Base-by-base conservation (phyloP, 768 basidiomycete species). In the Pisolithus orientalis region DNA sequence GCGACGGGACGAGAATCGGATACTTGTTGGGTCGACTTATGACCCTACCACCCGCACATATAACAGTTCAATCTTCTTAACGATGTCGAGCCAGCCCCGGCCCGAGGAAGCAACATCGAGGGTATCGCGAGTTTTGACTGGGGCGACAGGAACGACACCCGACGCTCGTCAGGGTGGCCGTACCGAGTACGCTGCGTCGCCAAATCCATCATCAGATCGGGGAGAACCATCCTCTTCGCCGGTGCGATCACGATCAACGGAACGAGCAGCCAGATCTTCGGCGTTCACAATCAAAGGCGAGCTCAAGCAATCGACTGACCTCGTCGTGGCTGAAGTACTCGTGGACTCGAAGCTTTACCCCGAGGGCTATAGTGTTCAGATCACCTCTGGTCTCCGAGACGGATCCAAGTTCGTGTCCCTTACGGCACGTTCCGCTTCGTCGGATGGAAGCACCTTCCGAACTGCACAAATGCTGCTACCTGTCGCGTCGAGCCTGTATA, bases 281-380 rank as follows among this genome's bases (percentile, higher is more conserved):
- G 80, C 78, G 29, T 85, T 87, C 59, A 84, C 79, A 3, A 51
- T 75, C 44, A 82, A 80, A 46, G 82, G 82, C 39, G 83, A 84
- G 59, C 75, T 84, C 52, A 76, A 74, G 51, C 74, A 76, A 42
- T 70, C 75, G n/a, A 76, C 77, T 48, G 90, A 95, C 64, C 68
- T 92, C 44, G 68, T 92, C 17, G 80, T 93, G 16, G 80, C 80
- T 2, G 93, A 95, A 67, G 63, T 93, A 29, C 79, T 92, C 27
- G 76, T 92, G 27, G 90, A 94, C 68, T 83, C 87, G 50, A 87
- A 85, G 65, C 71, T 89, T 53, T 93, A 88, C 68, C 80, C 85
- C 0, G 75, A 78, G 39, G 90, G 90, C n/a, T 92, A 90, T 55
- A 72, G 76, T 27, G 73, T 88, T 27, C 55, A 63, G 3, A 61